phyloP scores from a whole-genome alignment of 768 basidiomycete genomes.

The Rhizopogon vulgaris region DNA sequence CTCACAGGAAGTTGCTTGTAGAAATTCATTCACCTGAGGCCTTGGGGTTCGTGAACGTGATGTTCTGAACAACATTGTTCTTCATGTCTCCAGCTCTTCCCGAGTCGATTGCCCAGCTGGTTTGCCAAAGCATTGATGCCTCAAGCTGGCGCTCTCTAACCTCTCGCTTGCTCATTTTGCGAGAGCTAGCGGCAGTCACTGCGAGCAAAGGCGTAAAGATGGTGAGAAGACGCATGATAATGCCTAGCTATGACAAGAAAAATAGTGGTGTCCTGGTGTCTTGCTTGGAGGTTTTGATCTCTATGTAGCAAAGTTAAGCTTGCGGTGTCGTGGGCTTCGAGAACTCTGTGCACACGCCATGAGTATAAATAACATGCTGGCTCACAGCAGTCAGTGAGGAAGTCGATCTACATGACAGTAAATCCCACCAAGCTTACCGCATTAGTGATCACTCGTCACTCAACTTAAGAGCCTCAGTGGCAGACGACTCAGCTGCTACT shows the following conservation, averaged over 20 bases:
- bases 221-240: conserved; percentile 10
- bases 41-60: conserved; percentile 63
- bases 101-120: not conserved
- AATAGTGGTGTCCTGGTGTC: not conserved
- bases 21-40: conserved; percentile 40
- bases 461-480: too few relatives aligned
- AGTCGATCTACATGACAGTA: too few relatives aligned
- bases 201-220: conserved; percentile 8
- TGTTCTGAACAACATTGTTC: conserved; percentile 42
- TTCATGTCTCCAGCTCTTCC: conserved; percentile 4
- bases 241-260: not conserved
- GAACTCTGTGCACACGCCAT: too few relatives aligned
- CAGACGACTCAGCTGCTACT: too few relatives aligned
- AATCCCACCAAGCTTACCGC: too few relatives aligned
- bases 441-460: too few relatives aligned
- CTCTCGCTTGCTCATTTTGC: conserved; percentile 32
- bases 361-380: too few relatives aligned
- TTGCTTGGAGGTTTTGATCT: not conserved
- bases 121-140: conserved; percentile 38
- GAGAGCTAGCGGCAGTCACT: conserved; percentile 6
- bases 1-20: not conserved
- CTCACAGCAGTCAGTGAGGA: too few relatives aligned
- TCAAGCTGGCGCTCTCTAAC: conserved; percentile 39
- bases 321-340: too few relatives aligned
- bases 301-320: not conserved